Percentiles rank a stretch among this genome's conserved stretches.
These are phyloP conservation scores for Truncatella angustata DNA, from an alignment of 2,329 filamentous ascomycete genomes.

Conservation along the genomic window DNA sequence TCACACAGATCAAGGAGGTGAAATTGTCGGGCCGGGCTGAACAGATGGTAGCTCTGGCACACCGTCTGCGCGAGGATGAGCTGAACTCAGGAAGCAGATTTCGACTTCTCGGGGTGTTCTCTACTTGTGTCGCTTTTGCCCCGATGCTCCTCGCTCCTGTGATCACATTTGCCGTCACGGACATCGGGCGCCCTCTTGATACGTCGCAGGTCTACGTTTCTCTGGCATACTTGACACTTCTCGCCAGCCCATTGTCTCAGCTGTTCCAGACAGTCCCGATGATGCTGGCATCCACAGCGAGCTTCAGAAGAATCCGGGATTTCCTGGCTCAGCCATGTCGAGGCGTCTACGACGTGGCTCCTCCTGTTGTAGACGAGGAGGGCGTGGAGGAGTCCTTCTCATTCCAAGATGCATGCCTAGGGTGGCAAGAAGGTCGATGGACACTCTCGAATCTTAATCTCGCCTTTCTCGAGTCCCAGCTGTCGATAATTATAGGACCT, in stretches of 20 bases:
- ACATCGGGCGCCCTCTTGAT: constrained; percentile 16
- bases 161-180: constrained; percentile 30
- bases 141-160: constrained; percentile 20
- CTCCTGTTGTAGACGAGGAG: neutral
- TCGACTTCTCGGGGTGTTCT: constrained; percentile 31
- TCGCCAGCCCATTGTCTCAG: constrained; percentile 36
- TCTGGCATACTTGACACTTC: constrained; percentile 37
- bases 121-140: constrained; percentile 27
- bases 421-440: constrained; percentile 29
- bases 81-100: constrained; percentile 33
- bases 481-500: constrained; percentile 40
- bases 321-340: constrained; percentile 24
- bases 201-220: constrained; percentile 36
- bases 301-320: constrained; percentile 37
- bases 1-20: constrained; percentile 40
- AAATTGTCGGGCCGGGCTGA: constrained; percentile 36
- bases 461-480: constrained; percentile 23
- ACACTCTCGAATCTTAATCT: constrained; percentile 33
- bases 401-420: constrained; percentile 27
- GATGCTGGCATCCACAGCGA: constrained; percentile 36
- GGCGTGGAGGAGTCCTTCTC: constrained; percentile 10
- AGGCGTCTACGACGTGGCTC: neutral
- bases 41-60: constrained; percentile 26
- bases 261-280: constrained; percentile 37
- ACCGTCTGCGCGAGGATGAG: constrained; percentile 34